Evolutionary conservation across 2,329 filamentous ascomycete species (phyloP).

Genomic region (Lizonia empirigonia): DNA sequence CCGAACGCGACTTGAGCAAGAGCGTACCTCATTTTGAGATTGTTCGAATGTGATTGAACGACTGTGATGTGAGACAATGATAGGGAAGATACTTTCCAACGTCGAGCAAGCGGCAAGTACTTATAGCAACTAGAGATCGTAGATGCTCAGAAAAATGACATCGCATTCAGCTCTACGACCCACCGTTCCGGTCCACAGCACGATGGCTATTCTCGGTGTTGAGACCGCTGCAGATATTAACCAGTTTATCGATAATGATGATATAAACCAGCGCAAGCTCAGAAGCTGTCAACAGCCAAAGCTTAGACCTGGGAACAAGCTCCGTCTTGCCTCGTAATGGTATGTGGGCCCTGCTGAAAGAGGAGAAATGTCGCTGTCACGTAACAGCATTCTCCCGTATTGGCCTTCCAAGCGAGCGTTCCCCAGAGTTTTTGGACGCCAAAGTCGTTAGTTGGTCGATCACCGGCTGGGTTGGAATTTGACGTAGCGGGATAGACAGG

Average conservation of each 20-base stretch:
- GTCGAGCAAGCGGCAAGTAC: background rate
- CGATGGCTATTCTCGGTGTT: conserved; percentile 7
- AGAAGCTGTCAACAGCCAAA: conserved; percentile 2
- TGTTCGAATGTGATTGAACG: background rate
- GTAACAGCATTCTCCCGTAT: conserved; percentile 24
- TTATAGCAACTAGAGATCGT: conserved; percentile 3
- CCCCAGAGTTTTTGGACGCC: conserved; percentile 10
- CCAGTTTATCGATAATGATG: conserved; percentile 19
- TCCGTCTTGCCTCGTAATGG: background rate
- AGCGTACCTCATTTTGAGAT: conserved; percentile 30
- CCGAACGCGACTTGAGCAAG: conserved; percentile 26
- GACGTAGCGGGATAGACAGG: conserved; percentile 11
- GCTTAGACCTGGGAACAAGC: conserved; percentile 6
- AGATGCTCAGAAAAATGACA: conserved; percentile 10
- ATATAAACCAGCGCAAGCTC: conserved; percentile 21
- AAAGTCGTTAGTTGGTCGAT: conserved; percentile 8
- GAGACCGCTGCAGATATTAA: conserved; percentile 1
- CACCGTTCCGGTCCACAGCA: conserved; percentile 1
- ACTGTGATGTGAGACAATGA: conserved; percentile 1
- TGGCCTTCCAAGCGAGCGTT: conserved; percentile 11
- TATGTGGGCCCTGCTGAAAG: conserved; percentile 1
- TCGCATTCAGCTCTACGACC: background rate
- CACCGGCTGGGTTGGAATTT: conserved; percentile 1
- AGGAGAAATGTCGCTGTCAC: conserved; percentile 15
- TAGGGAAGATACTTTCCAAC: background rate